Conservation (phyloP, 768 basidiomycete species). For the Russula dissimulans region DNA sequence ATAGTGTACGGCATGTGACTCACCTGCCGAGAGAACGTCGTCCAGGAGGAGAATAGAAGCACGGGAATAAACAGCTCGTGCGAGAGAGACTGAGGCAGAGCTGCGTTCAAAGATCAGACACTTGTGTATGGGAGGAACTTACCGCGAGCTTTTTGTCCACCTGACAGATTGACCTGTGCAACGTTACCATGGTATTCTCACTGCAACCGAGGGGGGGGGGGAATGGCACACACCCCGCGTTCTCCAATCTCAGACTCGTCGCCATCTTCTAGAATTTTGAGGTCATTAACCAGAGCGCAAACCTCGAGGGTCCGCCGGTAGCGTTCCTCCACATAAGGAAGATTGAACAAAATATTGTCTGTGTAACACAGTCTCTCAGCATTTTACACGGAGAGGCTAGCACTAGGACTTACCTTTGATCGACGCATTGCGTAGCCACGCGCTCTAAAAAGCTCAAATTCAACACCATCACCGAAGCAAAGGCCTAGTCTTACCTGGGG, state of each 20-base stretch:
- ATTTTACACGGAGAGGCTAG: neutral
- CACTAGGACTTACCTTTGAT: constrained; percentile 35
- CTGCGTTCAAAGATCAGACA: neutral
- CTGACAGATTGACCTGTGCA: constrained; percentile 38
- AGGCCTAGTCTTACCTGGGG: constrained; percentile 45
- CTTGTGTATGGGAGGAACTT: neutral
- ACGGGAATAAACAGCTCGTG: constrained; percentile 84
- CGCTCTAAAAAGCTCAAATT: constrained; percentile 23
- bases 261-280: constrained; percentile 79
- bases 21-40: constrained; percentile 56
- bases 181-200: neutral
- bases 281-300: constrained; percentile 62
- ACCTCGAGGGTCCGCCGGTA: constrained; percentile 74
- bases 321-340: constrained; percentile 63
- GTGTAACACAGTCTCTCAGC: neutral
- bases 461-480: constrained; percentile 9
- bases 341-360: constrained; percentile 73
- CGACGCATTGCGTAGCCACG: constrained; percentile 70
- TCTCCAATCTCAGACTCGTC: constrained; percentile 85
- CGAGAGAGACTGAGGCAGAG: constrained; percentile 45
- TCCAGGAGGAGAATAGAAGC: constrained; percentile 77
- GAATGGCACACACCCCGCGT: constrained; percentile 46
- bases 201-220: neutral
- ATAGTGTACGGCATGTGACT: constrained; percentile 1
- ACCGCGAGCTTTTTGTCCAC: constrained; percentile 51